Evolutionary conservation across 495 filamentous ascomycete genomes (phyloP), one percentile per base, ranked within the genome.

Genomic region (Talaromyces proteolyticus): DNA sequence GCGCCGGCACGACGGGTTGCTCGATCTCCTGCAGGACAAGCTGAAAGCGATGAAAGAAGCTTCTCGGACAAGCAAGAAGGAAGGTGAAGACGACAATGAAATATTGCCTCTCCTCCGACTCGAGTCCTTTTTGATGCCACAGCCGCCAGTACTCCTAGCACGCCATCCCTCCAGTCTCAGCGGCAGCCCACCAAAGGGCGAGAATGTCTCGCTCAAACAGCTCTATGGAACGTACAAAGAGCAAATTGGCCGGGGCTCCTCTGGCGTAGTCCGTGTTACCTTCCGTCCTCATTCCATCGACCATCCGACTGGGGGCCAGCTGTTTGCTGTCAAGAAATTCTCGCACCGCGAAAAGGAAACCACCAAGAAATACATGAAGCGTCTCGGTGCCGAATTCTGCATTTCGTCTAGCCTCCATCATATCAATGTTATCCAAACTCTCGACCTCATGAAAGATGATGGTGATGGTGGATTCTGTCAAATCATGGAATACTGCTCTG

Each of bases 241-340:
- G 26, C 42, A 45, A 38, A 52, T 52, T 19, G 50, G 50, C 25
- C 25, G 50, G 11, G 50, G 50, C 16, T 52, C 50, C 18, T 52
- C 50, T 3, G 50, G 50, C 1, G 42, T 52, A 1, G 50, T 52
- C 20, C 44, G 40, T 3, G 50, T 52, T 7, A 44, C 42, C 3
- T 45, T 45, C 20, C 42, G 22, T 24, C 50, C 50, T 38, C 40
- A 45, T 25, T 52, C 41, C 8, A 19, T 24, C 34, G 50, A 52
- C 8, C 36, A 43, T 23, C 50, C 50, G 4, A 46, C 40, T 5
- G 50, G 50, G 20, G 50, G 50, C n/a, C 50, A 52, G n/a, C 50
- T 52, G n/a, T 52, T 52, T 26, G 50, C 50, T 2, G 50, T 52
- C 7, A 52, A 52, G 17, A 52, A 52, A 17, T 52, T 52, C 17